These are phyloP conservation scores for Naganishia vaughanmartiniae DNA, from an alignment of 768 basidiomycete genomes.

Conservation along the genomic window DNA sequence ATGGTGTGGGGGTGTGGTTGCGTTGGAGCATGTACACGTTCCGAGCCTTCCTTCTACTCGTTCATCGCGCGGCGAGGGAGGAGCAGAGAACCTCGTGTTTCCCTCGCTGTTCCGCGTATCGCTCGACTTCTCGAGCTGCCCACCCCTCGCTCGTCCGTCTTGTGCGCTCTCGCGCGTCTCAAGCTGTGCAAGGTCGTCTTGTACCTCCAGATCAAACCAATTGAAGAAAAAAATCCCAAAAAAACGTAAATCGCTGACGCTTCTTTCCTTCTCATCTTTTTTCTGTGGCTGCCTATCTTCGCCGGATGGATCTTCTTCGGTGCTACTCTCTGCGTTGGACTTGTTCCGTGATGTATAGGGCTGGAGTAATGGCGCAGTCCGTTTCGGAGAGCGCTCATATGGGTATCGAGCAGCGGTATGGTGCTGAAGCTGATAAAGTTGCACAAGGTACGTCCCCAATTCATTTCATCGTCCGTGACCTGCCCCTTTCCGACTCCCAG, in stretches of 20 bases:
- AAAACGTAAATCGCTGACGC: not conserved
- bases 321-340: not conserved
- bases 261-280: not conserved
- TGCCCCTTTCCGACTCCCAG: not conserved
- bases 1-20: too few species aligned
- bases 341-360: not conserved
- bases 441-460: conserved; percentile 48
- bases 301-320: not conserved
- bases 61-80: too few species aligned
- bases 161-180: too few species aligned
- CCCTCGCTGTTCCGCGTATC: not conserved
- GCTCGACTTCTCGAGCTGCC: too few species aligned
- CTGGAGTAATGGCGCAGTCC: conserved; percentile 6
- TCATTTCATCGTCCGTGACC: not conserved
- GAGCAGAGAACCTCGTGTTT: too few species aligned
- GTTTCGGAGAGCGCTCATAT: conserved; percentile 43
- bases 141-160: too few species aligned
- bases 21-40: too few species aligned
- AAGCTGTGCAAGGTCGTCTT: too few species aligned
- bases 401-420: conserved; percentile 45
- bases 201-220: too few species aligned
- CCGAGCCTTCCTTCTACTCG: too few species aligned
- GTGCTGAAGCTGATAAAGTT: conserved; percentile 41
- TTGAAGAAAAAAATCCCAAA: too few species aligned
- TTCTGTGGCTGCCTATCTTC: too few species aligned